Base-by-base conservation (phyloP, 768 basidiomycete species). In the Udeniomyces megalosporus region DNA sequence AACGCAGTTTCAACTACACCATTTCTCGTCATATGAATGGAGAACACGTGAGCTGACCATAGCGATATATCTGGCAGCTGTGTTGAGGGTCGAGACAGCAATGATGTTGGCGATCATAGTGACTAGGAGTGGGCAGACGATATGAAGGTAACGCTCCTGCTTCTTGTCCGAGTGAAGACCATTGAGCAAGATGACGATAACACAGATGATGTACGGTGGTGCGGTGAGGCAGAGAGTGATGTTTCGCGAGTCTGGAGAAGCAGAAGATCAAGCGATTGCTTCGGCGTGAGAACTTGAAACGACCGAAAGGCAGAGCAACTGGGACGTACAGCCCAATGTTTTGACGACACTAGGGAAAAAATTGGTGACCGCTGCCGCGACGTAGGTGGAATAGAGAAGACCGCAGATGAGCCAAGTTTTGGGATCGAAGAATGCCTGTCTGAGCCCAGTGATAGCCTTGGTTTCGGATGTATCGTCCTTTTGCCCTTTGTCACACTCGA, bases 81-180 rank as follows among this genome's bases (percentile, higher is more conserved):
- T 66, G 28, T 67, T 68, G 56, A 68, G 68, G 4, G 72, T 71
- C 2, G 68, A 56, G 54, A 71, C 64, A 29, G 72, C 71, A 55
- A 73, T 68, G 52, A 71, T 61, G 62, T 71, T 70, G 57, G 68
- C 71, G 60, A 70, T 35, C 35, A 71, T 68, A 24, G 69, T 69
- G 60, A 71, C 51, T 26, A 66, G 42, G 55, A 71, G 65, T 0
- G 70, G 71, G 20, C 15, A 10, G 45, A 59, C 57, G 62, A 70
- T 66, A 61, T 73, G 70, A 4, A 68, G 61, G 35, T 62, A 53
- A 42, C 71, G 68, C 46, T 71, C 35, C 4, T 57, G 53, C 12
- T 42, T 61, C 46, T 70, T 68, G 61, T 71, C 72, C 2, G 68
- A 69, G 58, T 69, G 67, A 60, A 65, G 65, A 38, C 70, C 70